Evolutionary conservation across 495 filamentous ascomycete species (phyloP).

Genomic region (Tuber melanosporum): DNA sequence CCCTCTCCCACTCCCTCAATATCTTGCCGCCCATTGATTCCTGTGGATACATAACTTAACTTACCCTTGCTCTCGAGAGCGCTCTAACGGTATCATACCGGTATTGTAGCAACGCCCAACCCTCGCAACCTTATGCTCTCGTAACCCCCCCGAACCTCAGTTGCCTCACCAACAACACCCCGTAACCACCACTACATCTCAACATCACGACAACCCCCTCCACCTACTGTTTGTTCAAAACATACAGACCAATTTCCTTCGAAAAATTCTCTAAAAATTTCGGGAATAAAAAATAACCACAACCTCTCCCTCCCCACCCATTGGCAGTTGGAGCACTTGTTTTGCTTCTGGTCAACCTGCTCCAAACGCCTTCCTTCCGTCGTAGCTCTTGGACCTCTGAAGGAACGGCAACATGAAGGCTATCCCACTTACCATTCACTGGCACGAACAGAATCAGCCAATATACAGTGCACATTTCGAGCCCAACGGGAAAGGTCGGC

Average conservation of each 20-base stretch:
- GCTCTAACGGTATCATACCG: neutral
- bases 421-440: slow-evolving; percentile 82
- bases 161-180: slow-evolving; percentile 1
- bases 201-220: neutral
- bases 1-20: neutral
- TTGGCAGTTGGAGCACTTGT: neutral
- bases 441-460: slow-evolving; percentile 91
- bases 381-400: slow-evolving; percentile 20
- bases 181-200: neutral
- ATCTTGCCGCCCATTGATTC: neutral
- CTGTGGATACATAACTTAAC: neutral
- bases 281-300: neutral
- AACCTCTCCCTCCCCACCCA: neutral
- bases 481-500: slow-evolving; percentile 80
- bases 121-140: neutral
- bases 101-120: neutral
- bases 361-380: slow-evolving; percentile 21
- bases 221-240: neutral
- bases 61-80: neutral
- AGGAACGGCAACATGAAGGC: slow-evolving; percentile 46
- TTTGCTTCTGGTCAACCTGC: slow-evolving; percentile 13
- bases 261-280: neutral
- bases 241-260: neutral
- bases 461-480: slow-evolving; percentile 97
- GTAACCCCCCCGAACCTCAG: neutral